Evolutionary conservation across 108 stramenopile genomes (phyloP), one percentile per base, ranked within the genome.

Genomic region (Skeletonema tropicum): DNA sequence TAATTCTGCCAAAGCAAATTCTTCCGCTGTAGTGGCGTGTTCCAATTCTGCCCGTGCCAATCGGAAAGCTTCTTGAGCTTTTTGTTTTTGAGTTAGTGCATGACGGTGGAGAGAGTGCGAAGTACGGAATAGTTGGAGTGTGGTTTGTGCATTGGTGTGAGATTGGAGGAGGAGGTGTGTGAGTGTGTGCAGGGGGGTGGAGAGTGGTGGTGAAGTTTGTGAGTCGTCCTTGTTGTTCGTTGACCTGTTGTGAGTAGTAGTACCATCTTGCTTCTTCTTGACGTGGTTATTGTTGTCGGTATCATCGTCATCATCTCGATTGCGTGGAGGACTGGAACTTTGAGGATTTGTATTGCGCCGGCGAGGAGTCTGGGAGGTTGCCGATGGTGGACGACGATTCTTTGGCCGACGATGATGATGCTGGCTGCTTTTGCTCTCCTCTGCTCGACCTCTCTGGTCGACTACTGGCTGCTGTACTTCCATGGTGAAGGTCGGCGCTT

Each of bases 1-100:
- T 15, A 73, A 42, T 11, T 66, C 74, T 7, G 36, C 31, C 65
- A 10, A 6, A 2, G 64, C 55, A 36, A 61, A 63, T 26, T 69
- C 76, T 32, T 72, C 48, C 6, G 48, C 48, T 0, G 48, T 49
- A 19, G 48, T 49, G 1, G 48, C 48, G 19, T 49, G 48, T 49
- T 49, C 48, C n/a, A 19, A 49, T 7, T 49, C 48, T 0, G 48
- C 48, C 1, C 19, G 48, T 6, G 48, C 48, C 2, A 49, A 7
- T 49, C 48, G 17, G 0, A 49, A 49, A 7, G 48, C 19, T 3
- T 49, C 48, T 0, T 5, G 3, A 4, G 48, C 48, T 12, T 49
- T 49, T 6, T 1, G 0, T 49, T 49, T 49, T 0, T 5, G 17
- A 19, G 17, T 17, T 1, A 49, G 17, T n/a, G 48, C 48, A 4